Evolutionary conservation across 768 basidiomycete genomes (phyloP).

Genomic region (Lentinula aciculospora): DNA sequence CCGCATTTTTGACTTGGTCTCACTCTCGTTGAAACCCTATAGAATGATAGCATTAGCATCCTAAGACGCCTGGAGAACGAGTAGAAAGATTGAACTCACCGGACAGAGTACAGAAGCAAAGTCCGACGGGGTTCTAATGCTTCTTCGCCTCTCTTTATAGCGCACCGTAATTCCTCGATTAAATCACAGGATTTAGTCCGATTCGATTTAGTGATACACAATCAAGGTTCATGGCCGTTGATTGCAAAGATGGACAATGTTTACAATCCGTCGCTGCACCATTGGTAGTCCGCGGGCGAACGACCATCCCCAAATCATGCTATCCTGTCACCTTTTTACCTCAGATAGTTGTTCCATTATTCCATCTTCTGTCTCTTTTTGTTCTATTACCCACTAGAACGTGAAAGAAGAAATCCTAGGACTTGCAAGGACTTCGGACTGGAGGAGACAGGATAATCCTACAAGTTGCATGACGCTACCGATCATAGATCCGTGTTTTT

Average conservation of each 20-base stretch:
- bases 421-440: no score
- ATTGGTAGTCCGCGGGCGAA: neutral
- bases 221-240: neutral
- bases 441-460: no score
- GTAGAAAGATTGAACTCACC: neutral
- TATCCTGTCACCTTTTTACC: neutral
- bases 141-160: neutral
- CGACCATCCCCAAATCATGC: constrained; percentile 1
- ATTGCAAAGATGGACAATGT: neutral
- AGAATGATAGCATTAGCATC: no score
- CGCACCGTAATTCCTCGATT: neutral
- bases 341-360: neutral
- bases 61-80: neutral
- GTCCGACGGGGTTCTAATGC: neutral
- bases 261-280: neutral
- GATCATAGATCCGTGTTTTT: no score
- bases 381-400: neutral
- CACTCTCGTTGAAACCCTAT: neutral
- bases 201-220: neutral
- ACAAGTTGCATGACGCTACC: no score
- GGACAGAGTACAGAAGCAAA: neutral
- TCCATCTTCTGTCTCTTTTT: neutral
- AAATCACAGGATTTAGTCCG: neutral
- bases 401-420: neutral
- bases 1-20: neutral